phyloP scores from a whole-genome alignment of 257 asterid genomes.

The Gentiana straminea region DNA sequence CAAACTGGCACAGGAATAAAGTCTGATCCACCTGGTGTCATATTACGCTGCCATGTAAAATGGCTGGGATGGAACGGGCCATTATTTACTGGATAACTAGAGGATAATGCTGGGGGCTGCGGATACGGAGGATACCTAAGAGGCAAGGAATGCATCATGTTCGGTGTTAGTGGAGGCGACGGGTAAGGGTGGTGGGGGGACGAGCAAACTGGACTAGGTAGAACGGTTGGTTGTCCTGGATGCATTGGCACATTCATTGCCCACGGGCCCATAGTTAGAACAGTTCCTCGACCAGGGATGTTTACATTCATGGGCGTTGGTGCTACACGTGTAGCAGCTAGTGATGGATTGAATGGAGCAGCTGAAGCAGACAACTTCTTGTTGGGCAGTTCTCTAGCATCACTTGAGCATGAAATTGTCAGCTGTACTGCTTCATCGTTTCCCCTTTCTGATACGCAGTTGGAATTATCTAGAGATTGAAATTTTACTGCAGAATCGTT shows the following conservation, averaged over 20 bases:
- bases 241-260: conserved; percentile 80
- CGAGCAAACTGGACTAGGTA: conserved; percentile 61
- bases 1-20: conserved; percentile 59
- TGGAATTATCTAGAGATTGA: conserved; percentile 21
- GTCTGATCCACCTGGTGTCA: conserved; percentile 47
- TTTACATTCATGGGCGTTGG: conserved; percentile 54
- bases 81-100: conserved; percentile 51
- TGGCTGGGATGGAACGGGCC: conserved; percentile 64
- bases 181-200: conserved; percentile 87
- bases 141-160: conserved; percentile 79
- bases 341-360: conserved; percentile 87
- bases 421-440: conserved; percentile 34
- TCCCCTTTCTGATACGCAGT: conserved; percentile 27
- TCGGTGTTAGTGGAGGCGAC: conserved; percentile 87
- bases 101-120: conserved; percentile 61
- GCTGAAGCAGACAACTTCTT: conserved; percentile 94
- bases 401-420: conserved; percentile 29
- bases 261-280: conserved; percentile 66
- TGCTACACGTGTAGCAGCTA: conserved; percentile 42
- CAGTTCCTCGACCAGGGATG: conserved; percentile 52
- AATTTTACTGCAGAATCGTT: conserved; percentile 24
- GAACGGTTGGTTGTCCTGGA: conserved; percentile 62
- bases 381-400: conserved; percentile 48
- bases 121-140: conserved; percentile 71
- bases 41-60: conserved; percentile 71